phyloP scores from a whole-genome alignment of 371 early-diverging fungal genomes.

The Actinomortierella ambigua region DNA sequence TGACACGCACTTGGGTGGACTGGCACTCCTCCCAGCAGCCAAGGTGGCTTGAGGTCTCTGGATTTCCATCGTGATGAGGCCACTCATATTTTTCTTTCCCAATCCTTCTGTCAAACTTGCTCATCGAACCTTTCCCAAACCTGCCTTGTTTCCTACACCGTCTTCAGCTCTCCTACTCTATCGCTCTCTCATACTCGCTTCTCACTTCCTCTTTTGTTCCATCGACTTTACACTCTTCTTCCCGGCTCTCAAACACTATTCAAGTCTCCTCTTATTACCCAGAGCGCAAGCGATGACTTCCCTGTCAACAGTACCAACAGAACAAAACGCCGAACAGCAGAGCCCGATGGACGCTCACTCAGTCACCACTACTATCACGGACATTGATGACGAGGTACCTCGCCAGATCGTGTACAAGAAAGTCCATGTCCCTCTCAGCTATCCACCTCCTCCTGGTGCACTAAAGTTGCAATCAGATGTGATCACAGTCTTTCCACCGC shows the following conservation, averaged over 20 bases:
- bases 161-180: not conserved
- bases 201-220: too few species aligned
- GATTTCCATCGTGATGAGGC: too few species aligned
- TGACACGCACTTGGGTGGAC: too few species aligned
- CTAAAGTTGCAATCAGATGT: conserved; percentile 20
- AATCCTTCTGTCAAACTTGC: too few species aligned
- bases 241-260: conserved; percentile 11
- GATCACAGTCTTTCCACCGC: conserved; percentile 7
- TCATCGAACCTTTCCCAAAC: too few species aligned
- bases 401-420: conserved; percentile 16
- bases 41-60: too few species aligned
- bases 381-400: conserved; percentile 4
- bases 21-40: too few species aligned
- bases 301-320: not conserved
- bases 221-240: too few species aligned
- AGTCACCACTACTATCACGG: not conserved
- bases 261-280: not conserved
- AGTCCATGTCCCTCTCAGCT: conserved; percentile 31
- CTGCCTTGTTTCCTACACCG: not conserved
- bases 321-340: not conserved
- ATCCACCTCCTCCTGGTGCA: conserved; percentile 22
- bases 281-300: not conserved
- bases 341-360: not conserved
- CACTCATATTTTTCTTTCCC: too few species aligned
- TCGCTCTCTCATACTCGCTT: not conserved